These are phyloP conservation scores for Tritrichomonas foetus DNA, from an alignment of 208 protist species.

Conservation along the genomic window DNA sequence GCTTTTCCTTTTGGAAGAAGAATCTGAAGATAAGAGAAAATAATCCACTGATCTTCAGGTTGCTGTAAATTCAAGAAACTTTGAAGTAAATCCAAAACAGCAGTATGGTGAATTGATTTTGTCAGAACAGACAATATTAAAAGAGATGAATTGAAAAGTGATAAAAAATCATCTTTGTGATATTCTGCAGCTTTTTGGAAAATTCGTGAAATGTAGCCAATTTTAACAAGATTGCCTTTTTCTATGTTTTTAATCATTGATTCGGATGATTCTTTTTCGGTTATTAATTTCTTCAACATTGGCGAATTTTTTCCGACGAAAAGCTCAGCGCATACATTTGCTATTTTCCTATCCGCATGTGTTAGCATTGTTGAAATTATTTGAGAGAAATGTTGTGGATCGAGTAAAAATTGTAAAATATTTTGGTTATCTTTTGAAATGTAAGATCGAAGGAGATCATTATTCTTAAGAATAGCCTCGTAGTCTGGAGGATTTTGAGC, in stretches of 20 bases:
- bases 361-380: no score
- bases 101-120: not conserved
- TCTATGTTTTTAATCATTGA: not conserved
- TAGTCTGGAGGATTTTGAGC: no score
- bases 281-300: not conserved
- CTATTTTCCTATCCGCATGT: not conserved
- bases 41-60: not conserved
- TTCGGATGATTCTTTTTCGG: not conserved
- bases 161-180: not conserved
- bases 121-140: not conserved
- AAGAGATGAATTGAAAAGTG: not conserved
- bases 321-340: not conserved
- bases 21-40: not conserved
- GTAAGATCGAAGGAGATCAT: no score
- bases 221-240: not conserved
- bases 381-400: no score
- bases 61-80: not conserved
- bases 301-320: not conserved
- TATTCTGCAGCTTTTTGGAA: not conserved
- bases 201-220: not conserved
- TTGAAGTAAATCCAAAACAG: not conserved
- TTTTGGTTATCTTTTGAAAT: no score
- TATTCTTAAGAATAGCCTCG: no score
- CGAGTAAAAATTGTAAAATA: no score
- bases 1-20: not conserved